These are phyloP conservation scores for Citrus hindsii DNA, from an alignment of 345 rosid species.

Conservation along the genomic window DNA sequence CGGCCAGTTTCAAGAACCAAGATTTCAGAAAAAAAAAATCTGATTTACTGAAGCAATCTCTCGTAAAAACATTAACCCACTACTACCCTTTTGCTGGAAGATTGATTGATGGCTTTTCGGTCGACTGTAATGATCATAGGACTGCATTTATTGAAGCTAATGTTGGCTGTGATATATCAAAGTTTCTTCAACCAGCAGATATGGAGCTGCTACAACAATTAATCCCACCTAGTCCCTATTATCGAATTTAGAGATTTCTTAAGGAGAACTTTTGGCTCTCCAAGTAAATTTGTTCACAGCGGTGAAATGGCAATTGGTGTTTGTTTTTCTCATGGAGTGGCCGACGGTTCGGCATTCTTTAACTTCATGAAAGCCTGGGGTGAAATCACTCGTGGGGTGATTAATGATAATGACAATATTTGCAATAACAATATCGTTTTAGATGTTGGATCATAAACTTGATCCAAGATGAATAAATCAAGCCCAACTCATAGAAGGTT, in stretches of 20 bases:
- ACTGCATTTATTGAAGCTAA: no score
- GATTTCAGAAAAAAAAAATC: background rate
- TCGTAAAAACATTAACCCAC: slow-evolving; percentile 11
- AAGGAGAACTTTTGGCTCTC: background rate
- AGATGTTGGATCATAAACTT: no score
- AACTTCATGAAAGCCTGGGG: slow-evolving; percentile 23
- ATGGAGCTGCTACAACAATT: slow-evolving; percentile 2
- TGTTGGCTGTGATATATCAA: background rate
- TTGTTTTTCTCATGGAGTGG: slow-evolving; percentile 17
- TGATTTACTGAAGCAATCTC: slow-evolving; percentile 13
- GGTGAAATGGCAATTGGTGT: slow-evolving; percentile 27
- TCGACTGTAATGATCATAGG: background rate
- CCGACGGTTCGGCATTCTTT: slow-evolving; percentile 2
- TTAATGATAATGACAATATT: no score
- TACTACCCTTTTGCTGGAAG: no score
- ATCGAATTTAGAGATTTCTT: no score
- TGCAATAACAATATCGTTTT: no score
- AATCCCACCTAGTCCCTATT: slow-evolving; percentile 6
- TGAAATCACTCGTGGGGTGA: slow-evolving; percentile 8
- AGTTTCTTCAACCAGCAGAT: slow-evolving; percentile 10
- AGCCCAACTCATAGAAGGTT: no score
- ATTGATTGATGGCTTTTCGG: background rate
- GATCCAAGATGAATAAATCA: no score
- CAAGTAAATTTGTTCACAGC: slow-evolving; percentile 22
- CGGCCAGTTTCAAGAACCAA: background rate